A percentile compares a stretch with the other conserved stretches of the same genome.
Evolutionary conservation across 2,329 filamentous ascomycete genomes (phyloP).

Genomic region (Hypomyces rosellus): DNA sequence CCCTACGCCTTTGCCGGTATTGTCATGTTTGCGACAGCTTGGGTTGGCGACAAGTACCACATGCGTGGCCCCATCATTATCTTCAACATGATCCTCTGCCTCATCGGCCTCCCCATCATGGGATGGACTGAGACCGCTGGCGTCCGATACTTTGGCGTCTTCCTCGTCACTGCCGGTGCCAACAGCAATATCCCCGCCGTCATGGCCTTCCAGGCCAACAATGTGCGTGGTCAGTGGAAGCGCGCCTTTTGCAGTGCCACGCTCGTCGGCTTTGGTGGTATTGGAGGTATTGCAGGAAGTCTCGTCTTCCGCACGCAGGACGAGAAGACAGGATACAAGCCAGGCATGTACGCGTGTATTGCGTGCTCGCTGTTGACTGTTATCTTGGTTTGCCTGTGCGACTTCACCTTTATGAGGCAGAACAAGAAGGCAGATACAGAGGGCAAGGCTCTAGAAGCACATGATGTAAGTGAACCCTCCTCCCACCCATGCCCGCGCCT

Average conservation of each 20-base stretch:
- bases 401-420: slow-evolving; percentile 34
- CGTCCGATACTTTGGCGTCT: slow-evolving; percentile 67
- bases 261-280: slow-evolving; percentile 67
- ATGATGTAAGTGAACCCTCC: slow-evolving; percentile 36
- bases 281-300: slow-evolving; percentile 71
- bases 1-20: slow-evolving; percentile 61
- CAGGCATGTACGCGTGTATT: slow-evolving; percentile 51
- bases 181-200: slow-evolving; percentile 71
- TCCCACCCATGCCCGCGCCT: neutral
- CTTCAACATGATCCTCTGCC: slow-evolving; percentile 57
- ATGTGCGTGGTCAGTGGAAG: slow-evolving; percentile 85
- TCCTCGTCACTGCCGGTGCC: slow-evolving; percentile 67
- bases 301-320: slow-evolving; percentile 63
- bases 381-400: slow-evolving; percentile 37
- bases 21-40: slow-evolving; percentile 54
- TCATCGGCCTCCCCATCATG: slow-evolving; percentile 67
- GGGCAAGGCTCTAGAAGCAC: slow-evolving; percentile 44
- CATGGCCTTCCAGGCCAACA: slow-evolving; percentile 80
- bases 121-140: slow-evolving; percentile 53
- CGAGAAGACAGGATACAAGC: slow-evolving; percentile 42
- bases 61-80: slow-evolving; percentile 60
- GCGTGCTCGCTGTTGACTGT: slow-evolving; percentile 42
- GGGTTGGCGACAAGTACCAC: slow-evolving; percentile 60
- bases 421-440: slow-evolving; percentile 48
- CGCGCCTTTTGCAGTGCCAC: slow-evolving; percentile 72